Evolutionary conservation across 371 early-diverging fungal species (phyloP), one percentile per base, ranked within the genome.

Genomic region (Syncephalastrum sp.): DNA sequence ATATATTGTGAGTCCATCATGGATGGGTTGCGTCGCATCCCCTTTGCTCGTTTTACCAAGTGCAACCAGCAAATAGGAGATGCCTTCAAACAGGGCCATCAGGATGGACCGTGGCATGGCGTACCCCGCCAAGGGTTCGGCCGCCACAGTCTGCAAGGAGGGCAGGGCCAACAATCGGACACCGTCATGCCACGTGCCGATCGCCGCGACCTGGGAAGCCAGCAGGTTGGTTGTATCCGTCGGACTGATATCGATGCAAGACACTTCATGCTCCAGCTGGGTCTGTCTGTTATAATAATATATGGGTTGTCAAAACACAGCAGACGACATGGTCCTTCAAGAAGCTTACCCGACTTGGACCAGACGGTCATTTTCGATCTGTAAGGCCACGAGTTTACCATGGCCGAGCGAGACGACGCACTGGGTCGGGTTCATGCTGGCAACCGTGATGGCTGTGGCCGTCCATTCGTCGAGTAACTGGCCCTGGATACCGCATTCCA

Each of bases 31-130:
- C 5, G 42, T 38, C 15, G 13, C 23, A 4, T 29, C 42, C 21
- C 17, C 27, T 3, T 17, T 5, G 5, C 16, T 14, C 21, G 27
- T 27, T 65, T 50, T 70, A 86, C 90, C 95, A 19, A 92, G 68
- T 0, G 92, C 94, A 0, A 87, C 91, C 27, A 96, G 61, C 7
- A 94, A 70, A 54, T 94, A 95, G 14, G 77, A 72, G 0, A 83
- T 75, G 13, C 70, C 79, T 50, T 91, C 95, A 58, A 97, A 86
- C 16, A 77, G 69, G 16, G 87, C 75, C 69, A 93, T 69, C 17
- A 91, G 65, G 38, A 95, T 72, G 0, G 96, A 93, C 4, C 95
- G 86, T 15, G 93, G 90, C 61, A 93, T 79, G 27, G 79, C 73
- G 27, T 77, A 82, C 17, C 82, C 85, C 6, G 75, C 79, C 12